Conservation (phyloP, 345 rosid species). For the Arabidopsis arenosa region DNA sequence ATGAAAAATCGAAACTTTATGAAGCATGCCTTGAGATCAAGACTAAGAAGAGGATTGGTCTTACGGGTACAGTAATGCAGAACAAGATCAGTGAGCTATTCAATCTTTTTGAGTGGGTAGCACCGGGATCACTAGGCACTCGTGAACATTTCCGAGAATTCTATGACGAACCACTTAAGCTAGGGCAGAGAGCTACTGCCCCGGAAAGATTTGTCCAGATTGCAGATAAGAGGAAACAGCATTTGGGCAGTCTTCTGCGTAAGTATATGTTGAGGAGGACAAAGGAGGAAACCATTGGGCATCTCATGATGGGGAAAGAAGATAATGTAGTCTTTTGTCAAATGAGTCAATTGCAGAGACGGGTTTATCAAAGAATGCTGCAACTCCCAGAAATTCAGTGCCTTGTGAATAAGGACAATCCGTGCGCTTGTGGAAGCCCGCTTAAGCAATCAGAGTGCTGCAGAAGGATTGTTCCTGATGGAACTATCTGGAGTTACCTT, state of each 20-base stretch:
- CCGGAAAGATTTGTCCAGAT: conserved; percentile 74
- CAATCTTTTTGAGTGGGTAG: conserved; percentile 90
- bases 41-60: conserved; percentile 74
- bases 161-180: conserved; percentile 89
- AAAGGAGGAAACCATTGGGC: conserved; percentile 95
- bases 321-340: conserved; percentile 94
- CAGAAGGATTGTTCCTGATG: conserved; percentile 83
- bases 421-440: conserved; percentile 91
- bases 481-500: conserved; percentile 86
- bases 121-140: conserved; percentile 84
- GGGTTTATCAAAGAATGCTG: conserved; percentile 80
- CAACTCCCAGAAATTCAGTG: conserved; percentile 86
- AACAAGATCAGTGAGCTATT: conserved; percentile 91
- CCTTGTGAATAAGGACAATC: conserved; percentile 86
- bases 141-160: conserved; percentile 87
- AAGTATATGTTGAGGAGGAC: conserved; percentile 93
- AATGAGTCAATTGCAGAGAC: conserved; percentile 89
- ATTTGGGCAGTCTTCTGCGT: conserved; percentile 65
- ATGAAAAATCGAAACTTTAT: conserved; percentile 90
- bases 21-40: conserved; percentile 67
- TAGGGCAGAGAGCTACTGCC: conserved; percentile 87
- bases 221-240: conserved; percentile 85
- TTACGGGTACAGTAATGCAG: conserved; percentile 94
- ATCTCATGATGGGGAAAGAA: conserved; percentile 98
- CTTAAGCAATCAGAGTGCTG: conserved; percentile 92